Base-by-base conservation (phyloP, 495 filamentous ascomycete species). In the Talaromyces nanjingensis region DNA sequence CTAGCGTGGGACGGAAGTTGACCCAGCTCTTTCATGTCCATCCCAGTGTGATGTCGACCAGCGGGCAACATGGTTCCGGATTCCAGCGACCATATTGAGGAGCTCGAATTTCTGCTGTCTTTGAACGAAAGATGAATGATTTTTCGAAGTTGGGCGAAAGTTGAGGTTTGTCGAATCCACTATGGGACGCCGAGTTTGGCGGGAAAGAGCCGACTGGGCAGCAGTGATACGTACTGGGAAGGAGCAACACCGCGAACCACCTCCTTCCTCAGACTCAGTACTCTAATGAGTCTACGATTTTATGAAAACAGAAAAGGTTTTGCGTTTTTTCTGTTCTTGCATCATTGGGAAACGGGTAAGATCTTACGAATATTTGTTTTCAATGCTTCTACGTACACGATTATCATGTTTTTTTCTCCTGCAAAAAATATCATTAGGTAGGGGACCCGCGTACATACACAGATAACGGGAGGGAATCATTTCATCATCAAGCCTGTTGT, bases 1-100 rank as follows among this genome's bases (percentile, higher is more conserved):
- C 93, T 54, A 84, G 74, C 53, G 85, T 96, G 25, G 94, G 93
- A 12, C 86, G 85, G 66, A 85, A 85, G 68, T 76, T 98, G 34
- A 76, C 94, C 49, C 84, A 88, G 59, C 82, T 96, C 67, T 97
- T 98, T 71, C 86, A 93, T 53, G 27, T 62, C 37, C 65, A 57
- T 33, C 20, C 25, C 37, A 45, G 18, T 7, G 59, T 25, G 42
- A 37, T 33, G 45, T 27, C 59, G 12, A 24, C 39, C 20, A 11
- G 34, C 20, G 59, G 37, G 16, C 33, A 45, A 27, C 33, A 39
- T 6, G 42, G 33, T 2, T 5, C 45, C 9, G 59, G 37, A 37
- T 61, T 18, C 22, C 59, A 61, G 22, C 34, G 59, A 25, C 7
- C 20, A 22, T 62, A 62, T 39, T 62, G 60, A 62, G 16, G n/a